These are phyloP conservation scores for Medicago lupulina DNA, from an alignment of 306 rosid genomes.

Conservation along the genomic window DNA sequence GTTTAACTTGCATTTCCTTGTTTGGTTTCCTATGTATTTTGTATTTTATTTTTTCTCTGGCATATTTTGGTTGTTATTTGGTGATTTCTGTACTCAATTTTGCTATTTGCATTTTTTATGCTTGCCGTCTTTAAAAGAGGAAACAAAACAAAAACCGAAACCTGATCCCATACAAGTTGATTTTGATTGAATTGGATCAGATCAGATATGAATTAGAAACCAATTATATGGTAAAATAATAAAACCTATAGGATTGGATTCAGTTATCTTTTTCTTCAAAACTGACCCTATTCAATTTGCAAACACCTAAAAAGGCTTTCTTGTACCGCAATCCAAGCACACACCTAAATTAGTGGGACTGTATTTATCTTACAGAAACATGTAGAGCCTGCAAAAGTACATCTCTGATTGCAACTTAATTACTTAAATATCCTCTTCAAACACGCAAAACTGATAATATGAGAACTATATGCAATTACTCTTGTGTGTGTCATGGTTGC, in stretches of 20 bases:
- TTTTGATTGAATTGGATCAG: neutral
- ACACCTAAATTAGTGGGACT: neutral
- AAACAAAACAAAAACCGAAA: neutral
- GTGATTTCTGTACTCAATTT: conserved; percentile 21
- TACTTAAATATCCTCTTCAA: conserved; percentile 1
- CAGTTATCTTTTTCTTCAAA: neutral
- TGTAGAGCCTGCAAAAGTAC: conserved; percentile 9
- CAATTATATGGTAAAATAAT: neutral
- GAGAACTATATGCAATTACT: conserved; percentile 15
- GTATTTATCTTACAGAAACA: conserved; percentile 3
- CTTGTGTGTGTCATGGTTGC: conserved; percentile 22
- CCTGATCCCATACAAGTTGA: neutral
- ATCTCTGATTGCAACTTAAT: conserved; percentile 28
- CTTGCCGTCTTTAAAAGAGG: neutral
- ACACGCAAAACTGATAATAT: neutral
- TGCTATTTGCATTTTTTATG: conserved; percentile 8
- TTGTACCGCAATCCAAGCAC: neutral
- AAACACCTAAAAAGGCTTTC: neutral
- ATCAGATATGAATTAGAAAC: neutral
- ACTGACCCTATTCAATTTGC: neutral
- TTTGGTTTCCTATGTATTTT: conserved; percentile 15
- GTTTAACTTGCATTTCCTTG: conserved; percentile 39
- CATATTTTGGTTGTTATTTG: conserved; percentile 18
- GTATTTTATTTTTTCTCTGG: conserved; percentile 9
- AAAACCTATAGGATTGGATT: neutral